phyloP scores from a whole-genome alignment of 192 early-diverging fungal species.

The Rhizophagus sp. region DNA sequence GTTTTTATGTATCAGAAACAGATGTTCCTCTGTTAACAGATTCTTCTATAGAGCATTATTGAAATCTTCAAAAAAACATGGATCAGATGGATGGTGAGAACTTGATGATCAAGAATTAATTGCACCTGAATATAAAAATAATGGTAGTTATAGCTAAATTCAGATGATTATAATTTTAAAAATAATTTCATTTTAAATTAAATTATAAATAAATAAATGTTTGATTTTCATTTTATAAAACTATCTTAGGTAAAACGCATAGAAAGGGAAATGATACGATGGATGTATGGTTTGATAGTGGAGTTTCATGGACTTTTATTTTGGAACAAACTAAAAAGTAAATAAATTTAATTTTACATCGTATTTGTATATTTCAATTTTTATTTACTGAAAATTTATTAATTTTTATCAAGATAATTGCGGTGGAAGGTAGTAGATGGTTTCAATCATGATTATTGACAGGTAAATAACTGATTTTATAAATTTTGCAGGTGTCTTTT shows the following conservation, averaged over 20 bases:
- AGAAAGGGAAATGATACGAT: constrained; percentile 74
- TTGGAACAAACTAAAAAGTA: constrained; percentile 43
- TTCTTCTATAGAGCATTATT: constrained; percentile 66
- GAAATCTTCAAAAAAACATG: constrained; percentile 54
- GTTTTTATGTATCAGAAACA: constrained; percentile 61
- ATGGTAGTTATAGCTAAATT: constrained; percentile 39
- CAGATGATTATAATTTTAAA: not conserved
- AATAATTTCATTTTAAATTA: not conserved
- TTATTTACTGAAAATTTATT: not conserved
- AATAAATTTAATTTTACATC: not conserved
- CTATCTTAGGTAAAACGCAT: constrained; percentile 34
- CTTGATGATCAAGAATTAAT: constrained; percentile 60
- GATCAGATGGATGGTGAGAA: constrained; percentile 74
- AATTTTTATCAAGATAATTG: constrained; percentile 36
- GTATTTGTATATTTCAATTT: not conserved
- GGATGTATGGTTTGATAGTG: constrained; percentile 90
- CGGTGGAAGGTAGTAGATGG: constrained; percentile 82
- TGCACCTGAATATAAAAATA: constrained; percentile 54
- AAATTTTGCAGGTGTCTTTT: not conserved
- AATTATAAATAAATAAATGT: too few species aligned
- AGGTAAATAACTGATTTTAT: constrained; percentile 29
- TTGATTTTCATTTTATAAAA: too few species aligned
- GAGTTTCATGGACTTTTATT: constrained; percentile 74
- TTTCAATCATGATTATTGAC: constrained; percentile 83
- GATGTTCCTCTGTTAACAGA: constrained; percentile 67